These are phyloP conservation scores for Schoenoplectus tabernaemontani DNA, from an alignment of 202 grass and related monocot species.

Conservation along the genomic window DNA sequence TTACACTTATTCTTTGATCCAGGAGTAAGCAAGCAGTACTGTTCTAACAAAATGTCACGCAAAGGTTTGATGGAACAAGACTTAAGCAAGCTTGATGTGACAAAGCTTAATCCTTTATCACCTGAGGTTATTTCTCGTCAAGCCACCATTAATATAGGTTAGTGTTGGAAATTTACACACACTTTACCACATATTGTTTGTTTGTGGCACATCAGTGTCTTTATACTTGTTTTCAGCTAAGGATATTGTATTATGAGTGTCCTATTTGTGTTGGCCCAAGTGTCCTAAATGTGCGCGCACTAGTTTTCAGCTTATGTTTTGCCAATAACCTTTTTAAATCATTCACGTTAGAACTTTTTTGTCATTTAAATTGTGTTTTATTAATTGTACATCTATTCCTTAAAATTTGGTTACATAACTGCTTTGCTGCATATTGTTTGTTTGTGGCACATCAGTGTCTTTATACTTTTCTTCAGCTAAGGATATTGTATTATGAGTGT, in stretches of 20 bases:
- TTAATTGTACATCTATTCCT: too few relatives aligned
- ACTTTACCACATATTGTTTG: background rate
- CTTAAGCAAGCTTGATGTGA: constrained; percentile 69
- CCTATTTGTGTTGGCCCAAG: background rate
- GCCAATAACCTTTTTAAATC: background rate
- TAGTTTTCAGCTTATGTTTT: background rate
- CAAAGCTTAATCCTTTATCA: constrained; percentile 60
- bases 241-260: background rate
- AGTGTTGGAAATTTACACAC: background rate
- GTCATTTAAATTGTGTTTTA: background rate
- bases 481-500: background rate
- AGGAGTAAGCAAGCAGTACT: background rate
- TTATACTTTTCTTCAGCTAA: too few relatives aligned
- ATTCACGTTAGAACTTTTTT: background rate
- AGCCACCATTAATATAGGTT: constrained; percentile 77
- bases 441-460: too few relatives aligned
- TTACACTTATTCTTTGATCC: constrained; percentile 2
- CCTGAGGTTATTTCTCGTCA: constrained; percentile 84
- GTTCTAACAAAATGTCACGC: constrained; percentile 49
- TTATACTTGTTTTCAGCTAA: background rate
- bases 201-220: background rate
- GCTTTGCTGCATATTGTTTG: too few relatives aligned
- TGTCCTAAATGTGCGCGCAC: background rate
- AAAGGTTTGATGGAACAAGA: constrained; percentile 87
- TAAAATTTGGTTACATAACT: too few relatives aligned